Base-by-base conservation (phyloP, 2,329 filamentous ascomycete species). In the Zymoseptoria tritici region DNA sequence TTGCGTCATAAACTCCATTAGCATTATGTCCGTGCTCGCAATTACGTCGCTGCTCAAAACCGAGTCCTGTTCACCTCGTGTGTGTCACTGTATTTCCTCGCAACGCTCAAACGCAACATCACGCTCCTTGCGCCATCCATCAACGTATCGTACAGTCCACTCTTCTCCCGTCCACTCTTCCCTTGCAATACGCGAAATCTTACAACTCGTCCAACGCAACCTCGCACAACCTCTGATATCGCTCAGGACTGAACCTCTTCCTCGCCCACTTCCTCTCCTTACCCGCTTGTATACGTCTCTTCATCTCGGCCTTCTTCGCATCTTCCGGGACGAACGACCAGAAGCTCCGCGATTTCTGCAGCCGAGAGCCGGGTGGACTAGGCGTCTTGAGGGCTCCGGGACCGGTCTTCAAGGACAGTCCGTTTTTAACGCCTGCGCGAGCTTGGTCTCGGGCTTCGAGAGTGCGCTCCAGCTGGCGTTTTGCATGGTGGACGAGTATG, bases 151-250 rank as follows among this genome's bases (percentile, higher is more conserved):
- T 46, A 46, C 36, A 46, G 36, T 46, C 11, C 36, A 6, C 36
- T 42, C 36, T 16, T 16, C 36, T 42, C 36, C 16, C n/a, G 11
- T 16, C 11, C 11, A 22, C 36, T 46, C 11, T n/a, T 46, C 36
- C 13, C 11, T 7, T 46, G 13, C 5, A 46, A 46, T 46, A 46
- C 13, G 13, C 36, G n/a, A 16, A 7, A 13, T 46, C 13, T 58
- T 54, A 72, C 56, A 73, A 52, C 58, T 73, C 71, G 6, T 61
- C 66, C 56, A 72, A 54, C 9, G 71, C 71, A 49, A 59, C 58
- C 54, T 70, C 70, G 50, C 66, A 68, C 54, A 73, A 54, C 5
- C 59, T 59, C 52, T 55, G 56, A 57, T 71, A 73, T 54, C 52
- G 67, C 42, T 55, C 57, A 4, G 67, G 58, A 13, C 68, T 61